Evolutionary conservation across 2,329 filamentous ascomycete genomes (phyloP), one percentile per base, ranked within the genome.

Genomic region (Tolypocladium tropicale): DNA sequence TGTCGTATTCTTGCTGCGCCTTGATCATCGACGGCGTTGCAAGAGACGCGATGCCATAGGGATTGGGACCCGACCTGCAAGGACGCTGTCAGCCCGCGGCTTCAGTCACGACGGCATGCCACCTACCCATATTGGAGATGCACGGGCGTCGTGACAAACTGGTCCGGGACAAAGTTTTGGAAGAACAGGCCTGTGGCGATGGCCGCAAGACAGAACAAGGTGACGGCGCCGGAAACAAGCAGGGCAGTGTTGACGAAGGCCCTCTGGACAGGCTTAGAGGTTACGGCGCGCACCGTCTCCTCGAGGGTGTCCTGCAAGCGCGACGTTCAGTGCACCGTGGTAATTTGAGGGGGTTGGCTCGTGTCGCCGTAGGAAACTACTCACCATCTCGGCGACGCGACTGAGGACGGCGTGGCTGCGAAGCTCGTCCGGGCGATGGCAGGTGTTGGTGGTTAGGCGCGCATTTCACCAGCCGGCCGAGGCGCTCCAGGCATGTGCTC

Each of bases 1-100:
- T 80, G 69, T 97, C 91, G 76, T 99, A 99, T 52, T 85, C 80
- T 69, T 96, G 93, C 51, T 82, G 78, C 21, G 83, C 76, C 61
- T 87, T 83, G 59, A 94, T 74, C 52, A 94, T 74, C 51, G 81
- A 77, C 18, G 74, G 69, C 2, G 59, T 60, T n/a, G 70, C 64
- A 34, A 84, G 71, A 30, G 74, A 69, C 14, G 75, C 69, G 52
- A 82, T 65, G 56, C 76, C 80, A 59, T 78, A 83, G 1, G 81
- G 81, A 57, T 82, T 76, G n/a, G 67, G 58, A 7, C 76, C 76
- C 58, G 75, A 74, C 50, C 77, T 81, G 56, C 28, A 37, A 25
- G 37, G 41, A 58, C 41, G n/a, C 21, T 37, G 55, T 63, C 52
- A 64, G 63, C 55, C 46, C 55, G 16, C 32, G 11, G 25, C 9